Conservation (phyloP, 2,329 filamentous ascomycete genomes). For the Apiospora pterosperma region DNA sequence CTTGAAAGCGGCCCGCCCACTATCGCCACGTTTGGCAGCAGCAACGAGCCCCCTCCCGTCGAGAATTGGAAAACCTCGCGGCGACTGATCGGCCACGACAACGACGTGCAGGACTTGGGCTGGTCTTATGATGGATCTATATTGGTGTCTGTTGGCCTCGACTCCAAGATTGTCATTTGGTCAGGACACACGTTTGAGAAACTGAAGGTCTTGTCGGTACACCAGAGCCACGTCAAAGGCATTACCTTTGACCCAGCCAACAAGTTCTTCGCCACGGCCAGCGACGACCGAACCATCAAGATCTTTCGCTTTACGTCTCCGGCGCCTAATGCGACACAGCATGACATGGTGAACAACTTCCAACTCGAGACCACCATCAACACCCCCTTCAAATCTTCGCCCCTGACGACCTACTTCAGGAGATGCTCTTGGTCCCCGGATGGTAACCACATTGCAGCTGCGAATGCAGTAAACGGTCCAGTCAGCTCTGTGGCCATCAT, state of each 20-base stretch:
- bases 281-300: slow-evolving; percentile 94
- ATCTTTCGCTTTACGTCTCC: slow-evolving; percentile 94
- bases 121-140: slow-evolving; percentile 97
- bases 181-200: slow-evolving; percentile 98
- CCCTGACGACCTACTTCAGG: slow-evolving; percentile 93
- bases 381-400: slow-evolving; percentile 83
- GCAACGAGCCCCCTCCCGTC: slow-evolving; percentile 85
- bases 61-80: slow-evolving; percentile 98
- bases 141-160: slow-evolving; percentile 89
- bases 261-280: slow-evolving; percentile 98
- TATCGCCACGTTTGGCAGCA: slow-evolving; percentile 64
- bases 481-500: slow-evolving; percentile 97
- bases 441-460: slow-evolving; percentile 92
- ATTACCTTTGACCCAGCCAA: slow-evolving; percentile 98
- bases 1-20: slow-evolving; percentile 79
- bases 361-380: slow-evolving; percentile 89
- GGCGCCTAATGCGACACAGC: slow-evolving; percentile 83
- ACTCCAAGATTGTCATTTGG: slow-evolving; percentile 98
- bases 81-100: slow-evolving; percentile 92
- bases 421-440: slow-evolving; percentile 97
- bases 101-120: slow-evolving; percentile 95
- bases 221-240: slow-evolving; percentile 97
- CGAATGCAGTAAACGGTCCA: slow-evolving; percentile 94
- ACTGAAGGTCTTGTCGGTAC: slow-evolving; percentile 86
- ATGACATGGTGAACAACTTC: slow-evolving; percentile 97